Conservation (phyloP, 306 rosid species). For the Acmispon strigosus region DNA sequence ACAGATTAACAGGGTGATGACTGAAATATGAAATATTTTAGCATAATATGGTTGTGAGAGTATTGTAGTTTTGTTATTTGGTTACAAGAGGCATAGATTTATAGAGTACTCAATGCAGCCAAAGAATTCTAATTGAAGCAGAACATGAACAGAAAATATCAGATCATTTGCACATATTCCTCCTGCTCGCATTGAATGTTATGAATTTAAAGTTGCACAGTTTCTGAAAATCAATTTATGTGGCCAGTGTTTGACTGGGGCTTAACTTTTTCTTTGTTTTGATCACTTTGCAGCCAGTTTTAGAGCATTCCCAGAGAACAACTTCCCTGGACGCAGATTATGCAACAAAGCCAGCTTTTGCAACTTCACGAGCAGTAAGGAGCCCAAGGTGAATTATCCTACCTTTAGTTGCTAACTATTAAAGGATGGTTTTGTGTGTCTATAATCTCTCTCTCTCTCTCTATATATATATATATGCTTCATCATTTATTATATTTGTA, state of each 20-base stretch:
- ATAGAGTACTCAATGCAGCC: not conserved
- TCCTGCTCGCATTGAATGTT: not conserved
- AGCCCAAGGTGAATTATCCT: conserved; percentile 28
- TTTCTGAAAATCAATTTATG: not conserved
- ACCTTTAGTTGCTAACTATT: not conserved
- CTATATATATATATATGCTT: not conserved
- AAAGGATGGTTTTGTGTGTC: not conserved
- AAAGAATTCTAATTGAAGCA: conserved; percentile 6
- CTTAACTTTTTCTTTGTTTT: conserved; percentile 6
- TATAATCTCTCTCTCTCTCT: not conserved
- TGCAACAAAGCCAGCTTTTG: conserved; percentile 22
- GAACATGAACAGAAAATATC: too few species aligned
- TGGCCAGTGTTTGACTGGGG: not conserved
- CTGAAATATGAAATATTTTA: not conserved
- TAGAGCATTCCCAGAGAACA: conserved; percentile 24
- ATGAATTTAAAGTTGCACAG: not conserved
- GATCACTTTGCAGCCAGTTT: conserved; percentile 21
- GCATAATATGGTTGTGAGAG: not conserved
- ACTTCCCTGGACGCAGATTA: conserved; percentile 31
- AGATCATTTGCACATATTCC: too few species aligned
- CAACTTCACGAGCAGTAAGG: conserved; percentile 26
- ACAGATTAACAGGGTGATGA: not conserved
- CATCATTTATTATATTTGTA: not conserved
- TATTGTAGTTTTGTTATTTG: not conserved
- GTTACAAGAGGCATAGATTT: not conserved